These are phyloP conservation scores for Dujonia santamariae DNA, from an alignment of 1,139 yeast genomes.

Conservation along the genomic window DNA sequence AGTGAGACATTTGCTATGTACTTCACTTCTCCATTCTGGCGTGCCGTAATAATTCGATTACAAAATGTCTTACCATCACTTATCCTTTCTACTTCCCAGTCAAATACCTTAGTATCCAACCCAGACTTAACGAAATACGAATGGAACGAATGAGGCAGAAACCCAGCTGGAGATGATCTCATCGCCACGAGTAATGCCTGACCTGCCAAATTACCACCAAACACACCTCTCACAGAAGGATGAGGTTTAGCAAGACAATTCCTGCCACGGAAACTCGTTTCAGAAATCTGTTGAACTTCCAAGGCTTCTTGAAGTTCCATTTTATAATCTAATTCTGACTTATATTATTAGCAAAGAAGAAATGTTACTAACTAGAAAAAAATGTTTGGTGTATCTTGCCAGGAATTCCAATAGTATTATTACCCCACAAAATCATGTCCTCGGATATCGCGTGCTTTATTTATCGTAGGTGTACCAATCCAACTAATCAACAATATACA, in stretches of 20 bases:
- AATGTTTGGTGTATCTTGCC: too few species aligned
- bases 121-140: constrained; percentile 31
- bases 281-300: constrained; percentile 21
- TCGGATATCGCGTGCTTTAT: too few species aligned
- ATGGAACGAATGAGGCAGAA: constrained; percentile 36
- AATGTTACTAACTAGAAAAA: too few species aligned
- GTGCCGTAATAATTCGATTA: constrained; percentile 56
- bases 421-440: too few species aligned
- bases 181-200: constrained; percentile 37
- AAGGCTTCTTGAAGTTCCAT: constrained; percentile 13
- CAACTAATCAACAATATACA: too few species aligned
- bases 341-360: too few species aligned
- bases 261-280: constrained; percentile 19
- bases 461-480: too few species aligned
- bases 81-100: constrained; percentile 34
- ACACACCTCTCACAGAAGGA: constrained; percentile 25
- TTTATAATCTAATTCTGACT: too few species aligned
- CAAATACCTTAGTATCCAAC: constrained; percentile 16
- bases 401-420: too few species aligned
- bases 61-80: constrained; percentile 58
- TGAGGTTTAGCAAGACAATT: constrained; percentile 25
- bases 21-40: constrained; percentile 48
- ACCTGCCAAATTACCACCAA: constrained; percentile 36
- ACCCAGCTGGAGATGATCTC: constrained; percentile 23
- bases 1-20: constrained; percentile 56